phyloP scores from a whole-genome alignment of 768 basidiomycete species.

The Lactifluus pinguis region DNA sequence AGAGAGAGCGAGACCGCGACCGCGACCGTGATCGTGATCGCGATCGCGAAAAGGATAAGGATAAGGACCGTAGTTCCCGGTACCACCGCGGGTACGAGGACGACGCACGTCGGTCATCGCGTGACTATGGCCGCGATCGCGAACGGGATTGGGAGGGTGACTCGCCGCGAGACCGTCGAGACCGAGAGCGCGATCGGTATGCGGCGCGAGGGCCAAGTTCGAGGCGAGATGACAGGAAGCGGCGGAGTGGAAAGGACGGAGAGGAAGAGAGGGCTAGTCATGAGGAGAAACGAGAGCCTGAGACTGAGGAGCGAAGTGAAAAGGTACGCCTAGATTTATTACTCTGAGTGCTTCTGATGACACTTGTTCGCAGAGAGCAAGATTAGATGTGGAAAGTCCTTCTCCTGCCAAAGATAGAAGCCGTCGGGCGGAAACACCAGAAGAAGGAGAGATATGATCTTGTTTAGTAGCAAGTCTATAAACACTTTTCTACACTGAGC shows the following conservation, averaged over 20 bases:
- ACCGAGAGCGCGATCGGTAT: conserved; percentile 33
- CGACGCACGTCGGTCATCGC: conserved; percentile 15
- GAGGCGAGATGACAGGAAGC: conserved; percentile 44
- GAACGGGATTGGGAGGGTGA: conserved; percentile 25
- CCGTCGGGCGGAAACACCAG: conserved; percentile 55
- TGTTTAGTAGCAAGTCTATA: not conserved
- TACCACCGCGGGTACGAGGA: conserved; percentile 17
- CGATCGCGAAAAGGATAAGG: conserved; percentile 9
- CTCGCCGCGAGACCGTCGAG: conserved; percentile 24
- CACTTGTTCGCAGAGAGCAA: conserved; percentile 47
- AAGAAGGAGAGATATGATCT: conserved; percentile 76
- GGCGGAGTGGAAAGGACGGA: conserved; percentile 32
- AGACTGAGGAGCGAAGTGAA: conserved; percentile 37
- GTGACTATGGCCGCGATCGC: conserved; percentile 24
- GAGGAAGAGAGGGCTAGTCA: conserved; percentile 45
- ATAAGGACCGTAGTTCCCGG: conserved; percentile 17
- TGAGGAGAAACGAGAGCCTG: conserved; percentile 30
- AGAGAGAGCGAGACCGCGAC: conserved; percentile 23
- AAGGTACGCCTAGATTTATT: conserved; percentile 32
- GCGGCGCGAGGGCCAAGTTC: conserved; percentile 47
- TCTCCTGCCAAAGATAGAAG: conserved; percentile 35
- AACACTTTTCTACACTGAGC: not conserved
- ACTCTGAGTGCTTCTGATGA: not conserved
- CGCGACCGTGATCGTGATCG: conserved; percentile 16
- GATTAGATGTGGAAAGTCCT: conserved; percentile 31